A percentile compares a stretch with the other conserved stretches of the same genome.
These are phyloP conservation scores for Castanea sativa DNA, from an alignment of 306 rosid genomes.

Conservation along the genomic window DNA sequence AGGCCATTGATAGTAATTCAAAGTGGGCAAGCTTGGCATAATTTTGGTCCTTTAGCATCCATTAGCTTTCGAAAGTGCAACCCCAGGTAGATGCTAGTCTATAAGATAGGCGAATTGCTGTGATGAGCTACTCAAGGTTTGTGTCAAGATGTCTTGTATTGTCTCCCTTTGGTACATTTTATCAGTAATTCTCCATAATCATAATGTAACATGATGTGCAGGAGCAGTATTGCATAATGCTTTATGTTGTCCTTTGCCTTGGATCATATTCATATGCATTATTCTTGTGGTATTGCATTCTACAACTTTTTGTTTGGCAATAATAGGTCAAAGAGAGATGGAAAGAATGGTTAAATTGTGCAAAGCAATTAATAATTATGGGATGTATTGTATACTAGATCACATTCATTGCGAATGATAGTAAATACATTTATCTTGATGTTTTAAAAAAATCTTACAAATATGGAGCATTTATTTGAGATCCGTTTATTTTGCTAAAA, in stretches of 20 bases:
- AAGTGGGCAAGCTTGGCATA: background rate
- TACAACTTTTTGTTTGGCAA: background rate
- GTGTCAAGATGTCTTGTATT: background rate
- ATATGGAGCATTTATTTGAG: too few species aligned
- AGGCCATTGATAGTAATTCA: background rate
- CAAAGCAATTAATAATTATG: too few species aligned
- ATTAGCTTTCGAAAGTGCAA: background rate
- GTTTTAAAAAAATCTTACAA: too few species aligned
- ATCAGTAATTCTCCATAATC: slow-evolving; percentile 1
- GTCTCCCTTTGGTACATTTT: background rate
- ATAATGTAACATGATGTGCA: background rate
- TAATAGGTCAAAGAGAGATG: background rate
- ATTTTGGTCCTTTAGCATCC: background rate
- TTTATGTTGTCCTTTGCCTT: background rate
- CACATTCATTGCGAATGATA: too few species aligned
- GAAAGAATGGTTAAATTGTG: background rate
- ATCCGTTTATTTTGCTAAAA: too few species aligned
- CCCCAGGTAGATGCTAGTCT: background rate
- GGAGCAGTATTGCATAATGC: background rate
- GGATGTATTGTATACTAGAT: too few species aligned
- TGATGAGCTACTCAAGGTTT: background rate
- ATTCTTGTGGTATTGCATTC: background rate
- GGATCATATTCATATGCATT: background rate
- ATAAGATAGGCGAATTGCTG: background rate
- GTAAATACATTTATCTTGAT: too few species aligned